Base-by-base conservation (phyloP, 2,329 filamentous ascomycete species). In the Clonostachys sp. region DNA sequence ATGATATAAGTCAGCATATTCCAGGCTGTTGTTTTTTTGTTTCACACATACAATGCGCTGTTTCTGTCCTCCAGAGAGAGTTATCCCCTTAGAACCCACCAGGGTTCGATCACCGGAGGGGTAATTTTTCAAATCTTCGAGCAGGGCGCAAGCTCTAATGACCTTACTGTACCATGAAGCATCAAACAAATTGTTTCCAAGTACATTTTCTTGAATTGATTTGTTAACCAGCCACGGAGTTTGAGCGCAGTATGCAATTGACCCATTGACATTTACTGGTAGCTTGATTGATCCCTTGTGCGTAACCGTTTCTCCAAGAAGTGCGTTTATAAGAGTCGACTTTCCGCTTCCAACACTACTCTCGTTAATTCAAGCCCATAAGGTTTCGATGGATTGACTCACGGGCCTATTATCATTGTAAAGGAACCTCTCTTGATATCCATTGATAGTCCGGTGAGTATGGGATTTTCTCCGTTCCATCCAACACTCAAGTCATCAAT, bases 231-330 rank as follows among this genome's bases (percentile, higher is more conserved):
- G 51, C 42, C 61, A 67, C 1, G 65, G 58, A 2, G 50, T 51
- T 45, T 68, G 65, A 20, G 62, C 57, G 45, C 64, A 67, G 49
- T 58, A 67, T 3, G 54, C 63, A 14, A 64, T 53, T 34, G 30
- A 42, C 24, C 24, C 24, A 30, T 84, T 75, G 24, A 85, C 75
- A 5, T 70, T 58, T 14, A 59, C 61, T 1, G 81, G 81, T 3
- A 79, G 70, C 34, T 75, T 75, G 44, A 92, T 70, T 5, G 66
- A 71, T 2, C 88, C 88, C 1, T 71, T 64, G 1, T 91, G 61
- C 3, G 91, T 59, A 51, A 91, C 87, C 3, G 82, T 81, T 63
- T 92, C 89, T 2, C 88, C 88, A 6, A 92, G 75, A 20, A 92
- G 53, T 0, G 62, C 61, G 30, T 68, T 61, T 12, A 73, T 49